A percentile compares a stretch with the other conserved stretches of the same genome.
Conservation (phyloP, 139 green algal genomes). For the Dunaliella sp. region DNA sequence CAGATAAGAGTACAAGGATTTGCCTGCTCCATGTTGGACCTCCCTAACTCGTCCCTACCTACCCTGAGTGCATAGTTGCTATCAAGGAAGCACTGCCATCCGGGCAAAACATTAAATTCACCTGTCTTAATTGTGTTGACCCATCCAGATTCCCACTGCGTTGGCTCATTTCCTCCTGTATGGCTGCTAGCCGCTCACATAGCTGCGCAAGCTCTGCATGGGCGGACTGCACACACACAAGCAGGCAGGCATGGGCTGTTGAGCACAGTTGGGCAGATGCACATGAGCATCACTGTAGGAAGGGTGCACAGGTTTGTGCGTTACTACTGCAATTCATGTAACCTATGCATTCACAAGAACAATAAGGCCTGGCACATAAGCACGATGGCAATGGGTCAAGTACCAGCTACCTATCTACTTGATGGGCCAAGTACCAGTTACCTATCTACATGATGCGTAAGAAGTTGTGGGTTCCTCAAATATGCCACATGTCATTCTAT, state of each 20-base stretch:
- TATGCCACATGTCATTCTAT: no score
- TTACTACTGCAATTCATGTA: background rate
- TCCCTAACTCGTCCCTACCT: no score
- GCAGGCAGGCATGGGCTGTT: background rate
- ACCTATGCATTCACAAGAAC: no score
- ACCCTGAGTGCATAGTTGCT: no score
- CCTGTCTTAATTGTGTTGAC: conserved; percentile 21
- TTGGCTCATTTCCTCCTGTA: conserved; percentile 2
- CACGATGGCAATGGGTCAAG: background rate
- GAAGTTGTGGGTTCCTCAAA: no score
- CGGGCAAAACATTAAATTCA: conserved; percentile 3
- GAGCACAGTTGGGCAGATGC: background rate
- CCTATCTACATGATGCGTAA: no score
- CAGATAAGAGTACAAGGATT: no score
- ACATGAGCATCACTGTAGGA: background rate
- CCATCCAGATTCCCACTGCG: conserved; percentile 1
- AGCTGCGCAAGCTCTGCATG: background rate
- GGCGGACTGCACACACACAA: background rate
- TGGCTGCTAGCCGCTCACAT: background rate
- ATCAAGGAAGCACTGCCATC: background rate
- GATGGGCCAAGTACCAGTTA: background rate
- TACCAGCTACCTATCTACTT: background rate
- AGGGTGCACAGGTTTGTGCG: background rate
- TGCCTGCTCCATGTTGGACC: no score
- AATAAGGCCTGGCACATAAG: no score